phyloP scores from a whole-genome alignment of 2,329 filamentous ascomycete species.

The Paracorniculantispora psalliotae region DNA sequence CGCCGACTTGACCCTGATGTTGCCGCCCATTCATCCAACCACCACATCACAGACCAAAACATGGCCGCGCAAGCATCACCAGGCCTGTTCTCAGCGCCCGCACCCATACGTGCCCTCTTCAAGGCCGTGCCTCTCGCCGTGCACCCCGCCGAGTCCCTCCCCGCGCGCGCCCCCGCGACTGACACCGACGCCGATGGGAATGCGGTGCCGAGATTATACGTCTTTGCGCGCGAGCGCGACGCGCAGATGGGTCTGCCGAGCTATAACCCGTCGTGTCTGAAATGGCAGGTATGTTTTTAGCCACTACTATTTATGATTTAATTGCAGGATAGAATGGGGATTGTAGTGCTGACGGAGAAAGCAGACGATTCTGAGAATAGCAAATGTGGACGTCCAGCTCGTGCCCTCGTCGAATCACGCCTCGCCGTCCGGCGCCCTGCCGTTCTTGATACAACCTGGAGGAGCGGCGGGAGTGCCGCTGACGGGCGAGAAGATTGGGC shows the following conservation, averaged over 20 bases:
- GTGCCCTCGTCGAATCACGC: constrained; percentile 85
- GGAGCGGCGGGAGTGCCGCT: constrained; percentile 32
- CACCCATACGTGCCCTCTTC: constrained; percentile 77
- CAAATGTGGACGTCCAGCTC: constrained; percentile 60
- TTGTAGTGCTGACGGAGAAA: neutral
- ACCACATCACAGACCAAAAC: neutral
- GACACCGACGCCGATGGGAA: constrained; percentile 29
- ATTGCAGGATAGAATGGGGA: neutral
- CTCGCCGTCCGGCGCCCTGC: constrained; percentile 80
- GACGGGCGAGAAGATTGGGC: constrained; percentile 54
- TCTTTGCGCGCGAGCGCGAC: constrained; percentile 67
- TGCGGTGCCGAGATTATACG: constrained; percentile 57
- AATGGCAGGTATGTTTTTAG: constrained; percentile 74
- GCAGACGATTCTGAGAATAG: constrained; percentile 78
- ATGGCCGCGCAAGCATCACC: neutral
- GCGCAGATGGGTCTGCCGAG: constrained; percentile 61
- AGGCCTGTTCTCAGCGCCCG: constrained; percentile 55
- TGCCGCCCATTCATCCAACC: no score
- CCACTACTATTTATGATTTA: neutral
- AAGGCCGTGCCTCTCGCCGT: constrained; percentile 74
- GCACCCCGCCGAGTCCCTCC: constrained; percentile 71
- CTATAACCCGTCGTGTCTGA: constrained; percentile 88
- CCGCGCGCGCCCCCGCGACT: constrained; percentile 45
- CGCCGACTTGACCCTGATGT: no score
- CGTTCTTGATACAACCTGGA: constrained; percentile 62